Conservation (phyloP, 345 rosid genomes). For the Euclidium syriacum region DNA sequence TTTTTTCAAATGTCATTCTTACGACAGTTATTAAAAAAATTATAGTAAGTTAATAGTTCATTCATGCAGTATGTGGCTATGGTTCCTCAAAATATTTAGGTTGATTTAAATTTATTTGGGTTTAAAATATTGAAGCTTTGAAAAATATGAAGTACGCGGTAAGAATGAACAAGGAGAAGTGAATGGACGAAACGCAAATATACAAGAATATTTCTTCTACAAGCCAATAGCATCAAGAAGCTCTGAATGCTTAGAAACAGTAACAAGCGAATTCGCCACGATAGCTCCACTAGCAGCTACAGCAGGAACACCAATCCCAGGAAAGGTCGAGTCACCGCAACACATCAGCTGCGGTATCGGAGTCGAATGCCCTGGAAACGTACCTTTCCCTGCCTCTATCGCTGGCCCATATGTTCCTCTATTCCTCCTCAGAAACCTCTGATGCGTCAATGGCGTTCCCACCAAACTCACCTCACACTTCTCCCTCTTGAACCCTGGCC, state of each 20-base stretch:
- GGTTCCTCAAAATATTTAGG: no score
- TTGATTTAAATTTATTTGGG: no score
- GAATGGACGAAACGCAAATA: not conserved
- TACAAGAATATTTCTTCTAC: constrained; percentile 21
- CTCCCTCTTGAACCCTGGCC: constrained; percentile 67
- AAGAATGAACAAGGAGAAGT: not conserved
- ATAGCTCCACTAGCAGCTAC: constrained; percentile 94
- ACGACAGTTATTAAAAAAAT: no score
- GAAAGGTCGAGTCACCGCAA: constrained; percentile 93
- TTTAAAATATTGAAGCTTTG: no score
- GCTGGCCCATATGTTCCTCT: constrained; percentile 93
- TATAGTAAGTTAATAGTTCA: no score
- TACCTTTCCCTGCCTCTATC: constrained; percentile 68
- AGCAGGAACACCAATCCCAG: constrained; percentile 90
- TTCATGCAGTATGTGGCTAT: no score
- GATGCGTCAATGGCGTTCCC: constrained; percentile 84
- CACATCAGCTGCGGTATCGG: constrained; percentile 73
- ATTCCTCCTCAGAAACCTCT: constrained; percentile 68
- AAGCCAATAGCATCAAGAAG: constrained; percentile 88
- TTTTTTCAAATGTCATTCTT: no score
- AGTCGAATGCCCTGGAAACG: constrained; percentile 83
- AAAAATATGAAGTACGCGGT: no score
- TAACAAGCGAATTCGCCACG: constrained; percentile 78
- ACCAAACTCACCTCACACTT: constrained; percentile 78
- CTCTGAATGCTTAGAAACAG: constrained; percentile 71